These are phyloP conservation scores for Puccinellia tenuiflora DNA, from an alignment of 176 grass and related monocot species.

Conservation along the genomic window DNA sequence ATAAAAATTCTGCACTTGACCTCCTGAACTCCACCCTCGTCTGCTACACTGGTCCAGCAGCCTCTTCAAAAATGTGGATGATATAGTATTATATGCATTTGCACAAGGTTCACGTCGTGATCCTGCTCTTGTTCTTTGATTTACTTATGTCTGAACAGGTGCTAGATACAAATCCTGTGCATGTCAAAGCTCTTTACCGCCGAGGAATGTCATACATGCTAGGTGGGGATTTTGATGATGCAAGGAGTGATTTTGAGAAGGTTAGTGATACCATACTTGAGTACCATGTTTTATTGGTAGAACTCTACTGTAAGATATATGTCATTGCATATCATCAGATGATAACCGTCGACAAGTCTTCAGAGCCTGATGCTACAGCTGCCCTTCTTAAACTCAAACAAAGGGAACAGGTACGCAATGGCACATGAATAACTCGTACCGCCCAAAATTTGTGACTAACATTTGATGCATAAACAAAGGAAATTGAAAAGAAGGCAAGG, in stretches of 20 bases:
- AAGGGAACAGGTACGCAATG: conserved; percentile 58
- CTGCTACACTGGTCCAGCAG: not conserved
- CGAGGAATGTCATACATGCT: conserved; percentile 78
- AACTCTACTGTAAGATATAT: not conserved
- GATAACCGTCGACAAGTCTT: conserved; percentile 60
- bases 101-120: not conserved
- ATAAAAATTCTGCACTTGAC: not conserved
- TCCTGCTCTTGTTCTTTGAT: not conserved
- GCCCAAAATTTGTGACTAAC: not conserved
- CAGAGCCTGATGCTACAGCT: conserved; percentile 72
- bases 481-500: conserved; percentile 71
- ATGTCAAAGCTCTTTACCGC: conserved; percentile 88
- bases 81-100: not conserved
- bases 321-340: conserved; percentile 46
- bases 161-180: conserved; percentile 71
- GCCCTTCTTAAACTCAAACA: conserved; percentile 81
- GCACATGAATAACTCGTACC: not conserved
- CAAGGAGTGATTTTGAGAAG: conserved; percentile 90
- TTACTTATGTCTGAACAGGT: conserved; percentile 42
- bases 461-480: conserved; percentile 27
- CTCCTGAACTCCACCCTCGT: not conserved
- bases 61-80: not conserved
- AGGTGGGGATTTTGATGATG: conserved; percentile 81
- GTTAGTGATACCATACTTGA: conserved; percentile 29
- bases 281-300: not conserved